Conservation (phyloP, 2,329 filamentous ascomycete genomes). For the Cladophialophora carrionii region DNA sequence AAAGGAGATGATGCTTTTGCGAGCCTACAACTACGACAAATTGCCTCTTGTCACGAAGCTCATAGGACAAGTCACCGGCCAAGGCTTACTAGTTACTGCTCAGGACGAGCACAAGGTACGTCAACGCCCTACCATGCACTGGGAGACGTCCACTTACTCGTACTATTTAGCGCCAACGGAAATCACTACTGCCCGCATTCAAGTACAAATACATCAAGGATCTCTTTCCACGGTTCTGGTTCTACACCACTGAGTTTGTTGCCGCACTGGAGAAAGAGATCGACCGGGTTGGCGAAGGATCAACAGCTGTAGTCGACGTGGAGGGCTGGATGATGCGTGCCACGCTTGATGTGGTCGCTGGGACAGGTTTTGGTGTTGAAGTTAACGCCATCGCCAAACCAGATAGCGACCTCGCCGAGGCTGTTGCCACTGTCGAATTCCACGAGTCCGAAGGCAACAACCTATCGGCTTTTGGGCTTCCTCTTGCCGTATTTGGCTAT, state of each 20-base stretch:
- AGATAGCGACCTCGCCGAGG: conserved; percentile 55
- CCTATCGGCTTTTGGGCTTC: conserved; percentile 19
- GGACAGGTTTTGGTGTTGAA: conserved; percentile 70
- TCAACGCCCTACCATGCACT: not conserved
- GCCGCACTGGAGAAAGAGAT: conserved; percentile 17
- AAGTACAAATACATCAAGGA: conserved; percentile 81
- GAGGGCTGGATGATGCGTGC: conserved; percentile 65
- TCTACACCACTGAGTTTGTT: conserved; percentile 28
- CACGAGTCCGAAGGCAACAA: conserved; percentile 15
- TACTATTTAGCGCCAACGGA: conserved; percentile 61
- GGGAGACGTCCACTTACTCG: conserved; percentile 32
- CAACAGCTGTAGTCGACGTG: conserved; percentile 43
- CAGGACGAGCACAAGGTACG: conserved; percentile 78
- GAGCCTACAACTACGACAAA: conserved; percentile 71
- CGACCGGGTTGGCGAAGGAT: not conserved
- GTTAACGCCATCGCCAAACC: conserved; percentile 68
- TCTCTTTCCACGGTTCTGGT: conserved; percentile 81
- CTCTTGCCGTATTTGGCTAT: conserved; percentile 24
- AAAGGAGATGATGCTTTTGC: conserved; percentile 69
- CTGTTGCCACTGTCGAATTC: conserved; percentile 16
- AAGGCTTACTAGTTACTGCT: conserved; percentile 70
- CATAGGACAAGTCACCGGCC: conserved; percentile 46
- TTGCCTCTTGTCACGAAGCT: conserved; percentile 48
- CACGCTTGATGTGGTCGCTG: conserved; percentile 69
- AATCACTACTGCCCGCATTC: conserved; percentile 81